Evolutionary conservation across 331 rosid genomes (phyloP).

Genomic region (Quercus tomentella): DNA sequence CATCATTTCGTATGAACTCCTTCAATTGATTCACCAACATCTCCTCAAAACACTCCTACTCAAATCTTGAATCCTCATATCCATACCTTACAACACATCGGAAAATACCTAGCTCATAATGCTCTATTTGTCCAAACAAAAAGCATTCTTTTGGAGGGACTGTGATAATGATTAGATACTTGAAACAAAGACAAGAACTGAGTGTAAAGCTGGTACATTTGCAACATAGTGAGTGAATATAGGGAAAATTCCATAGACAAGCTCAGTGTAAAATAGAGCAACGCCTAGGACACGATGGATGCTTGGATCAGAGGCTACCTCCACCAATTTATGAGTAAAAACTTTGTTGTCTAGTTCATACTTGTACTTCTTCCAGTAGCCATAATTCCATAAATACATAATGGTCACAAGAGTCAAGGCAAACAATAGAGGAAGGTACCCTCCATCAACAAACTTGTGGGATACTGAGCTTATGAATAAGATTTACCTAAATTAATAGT

Average conservation of each 20-base stretch:
- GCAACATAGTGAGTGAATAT: conserved; percentile 39
- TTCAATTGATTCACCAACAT: conserved; percentile 38
- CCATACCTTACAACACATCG: conserved; percentile 62
- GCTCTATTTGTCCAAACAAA: conserved; percentile 41
- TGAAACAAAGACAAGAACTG: conserved; percentile 55
- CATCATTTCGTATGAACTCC: conserved; percentile 25
- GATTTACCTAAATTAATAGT: conserved; percentile 5
- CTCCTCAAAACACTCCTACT: conserved; percentile 39
- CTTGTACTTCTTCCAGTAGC: conserved; percentile 45
- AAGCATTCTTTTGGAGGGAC: conserved; percentile 47
- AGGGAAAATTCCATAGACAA: conserved; percentile 69
- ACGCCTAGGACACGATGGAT: conserved; percentile 39
- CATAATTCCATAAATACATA: conserved; percentile 63
- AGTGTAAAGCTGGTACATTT: conserved; percentile 58
- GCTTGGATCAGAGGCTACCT: conserved; percentile 16
- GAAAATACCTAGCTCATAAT: conserved; percentile 35
- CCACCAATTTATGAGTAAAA: conserved; percentile 29
- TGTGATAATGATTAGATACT: conserved; percentile 49
- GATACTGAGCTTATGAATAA: conserved; percentile 54
- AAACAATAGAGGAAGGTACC: conserved; percentile 58
- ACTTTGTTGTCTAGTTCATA: conserved; percentile 45
- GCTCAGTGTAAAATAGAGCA: conserved; percentile 63
- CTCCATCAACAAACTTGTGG: conserved; percentile 62
- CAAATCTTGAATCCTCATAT: conserved; percentile 39
- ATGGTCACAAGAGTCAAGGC: conserved; percentile 37